Conservation (phyloP, 352 stramenopile genomes). For the Pythium sp. region DNA sequence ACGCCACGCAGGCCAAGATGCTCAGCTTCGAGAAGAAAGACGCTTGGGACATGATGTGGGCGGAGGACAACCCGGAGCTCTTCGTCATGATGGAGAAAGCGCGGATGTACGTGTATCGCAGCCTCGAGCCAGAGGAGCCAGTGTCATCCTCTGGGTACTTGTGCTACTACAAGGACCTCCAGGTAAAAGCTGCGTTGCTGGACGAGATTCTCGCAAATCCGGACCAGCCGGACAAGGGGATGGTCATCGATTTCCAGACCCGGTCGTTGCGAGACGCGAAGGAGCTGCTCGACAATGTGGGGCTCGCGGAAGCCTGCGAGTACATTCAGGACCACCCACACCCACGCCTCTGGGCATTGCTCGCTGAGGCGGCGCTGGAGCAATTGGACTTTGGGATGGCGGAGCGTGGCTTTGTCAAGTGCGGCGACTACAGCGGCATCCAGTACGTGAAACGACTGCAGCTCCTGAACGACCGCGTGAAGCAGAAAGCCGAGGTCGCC, state of each 20-base stretch:
- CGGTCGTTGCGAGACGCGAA: slow-evolving; percentile 83
- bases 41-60: slow-evolving; percentile 91
- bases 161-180: slow-evolving; percentile 85
- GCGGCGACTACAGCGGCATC: slow-evolving; percentile 90
- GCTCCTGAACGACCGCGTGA: slow-evolving; percentile 86
- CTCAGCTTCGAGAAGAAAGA: slow-evolving; percentile 86
- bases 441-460: slow-evolving; percentile 91
- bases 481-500: slow-evolving; percentile 89
- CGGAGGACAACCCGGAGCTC: slow-evolving; percentile 89
- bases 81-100: slow-evolving; percentile 94
- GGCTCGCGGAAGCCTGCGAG: slow-evolving; percentile 69
- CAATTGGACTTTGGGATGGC: slow-evolving; percentile 91
- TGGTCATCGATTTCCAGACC: slow-evolving; percentile 89
- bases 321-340: slow-evolving; percentile 88
- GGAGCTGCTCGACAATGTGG: slow-evolving; percentile 82
- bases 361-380: slow-evolving; percentile 88
- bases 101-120: slow-evolving; percentile 88
- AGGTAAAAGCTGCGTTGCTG: slow-evolving; percentile 81
- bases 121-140: slow-evolving; percentile 85
- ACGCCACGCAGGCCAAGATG: slow-evolving; percentile 68
- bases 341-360: slow-evolving; percentile 80
- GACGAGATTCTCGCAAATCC: slow-evolving; percentile 86
- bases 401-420: slow-evolving; percentile 91
- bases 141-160: slow-evolving; percentile 88
- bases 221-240: slow-evolving; percentile 70